phyloP scores from a whole-genome alignment of 768 basidiomycete genomes.

The Sporobolomyces phaffii region DNA sequence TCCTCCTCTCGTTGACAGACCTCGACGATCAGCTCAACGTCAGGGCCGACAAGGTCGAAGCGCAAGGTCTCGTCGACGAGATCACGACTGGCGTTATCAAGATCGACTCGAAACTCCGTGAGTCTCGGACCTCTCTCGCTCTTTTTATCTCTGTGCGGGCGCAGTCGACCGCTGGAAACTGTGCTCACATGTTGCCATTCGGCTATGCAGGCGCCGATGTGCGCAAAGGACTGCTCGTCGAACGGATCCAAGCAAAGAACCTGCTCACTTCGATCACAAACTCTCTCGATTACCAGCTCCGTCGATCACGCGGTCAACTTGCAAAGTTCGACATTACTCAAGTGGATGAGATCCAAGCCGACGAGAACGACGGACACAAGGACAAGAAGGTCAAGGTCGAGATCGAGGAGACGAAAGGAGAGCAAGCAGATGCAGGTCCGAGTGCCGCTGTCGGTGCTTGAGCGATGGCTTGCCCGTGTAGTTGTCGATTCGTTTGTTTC shows the following conservation, averaged over 20 bases:
- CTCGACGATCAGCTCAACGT: slow-evolving; percentile 6
- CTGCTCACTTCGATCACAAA: slow-evolving; percentile 1
- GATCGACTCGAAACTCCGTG: slow-evolving; percentile 7
- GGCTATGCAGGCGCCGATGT: slow-evolving; percentile 8
- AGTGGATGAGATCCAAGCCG: neutral
- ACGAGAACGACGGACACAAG: neutral
- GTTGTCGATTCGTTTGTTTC: neutral
- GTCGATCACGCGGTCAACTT: slow-evolving; percentile 1
- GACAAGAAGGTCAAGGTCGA: neutral
- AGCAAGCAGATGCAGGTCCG: neutral
- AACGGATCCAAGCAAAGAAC: slow-evolving; percentile 26
- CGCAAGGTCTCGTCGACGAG: neutral
- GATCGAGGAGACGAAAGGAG: neutral
- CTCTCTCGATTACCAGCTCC: slow-evolving; percentile 18
- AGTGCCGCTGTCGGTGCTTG: neutral
- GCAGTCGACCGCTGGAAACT: neutral
- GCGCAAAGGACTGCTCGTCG: slow-evolving; percentile 18
- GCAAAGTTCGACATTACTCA: neutral
- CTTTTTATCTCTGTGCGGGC: neutral
- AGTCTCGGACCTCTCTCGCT: neutral
- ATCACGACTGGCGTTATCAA: neutral
- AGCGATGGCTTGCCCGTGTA: neutral
- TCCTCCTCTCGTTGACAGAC: slow-evolving; percentile 6
- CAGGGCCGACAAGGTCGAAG: neutral
- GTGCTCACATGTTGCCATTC: too few relatives aligned